Base-by-base conservation (phyloP, 768 basidiomycete genomes). In the Wakefieldia striispora region DNA sequence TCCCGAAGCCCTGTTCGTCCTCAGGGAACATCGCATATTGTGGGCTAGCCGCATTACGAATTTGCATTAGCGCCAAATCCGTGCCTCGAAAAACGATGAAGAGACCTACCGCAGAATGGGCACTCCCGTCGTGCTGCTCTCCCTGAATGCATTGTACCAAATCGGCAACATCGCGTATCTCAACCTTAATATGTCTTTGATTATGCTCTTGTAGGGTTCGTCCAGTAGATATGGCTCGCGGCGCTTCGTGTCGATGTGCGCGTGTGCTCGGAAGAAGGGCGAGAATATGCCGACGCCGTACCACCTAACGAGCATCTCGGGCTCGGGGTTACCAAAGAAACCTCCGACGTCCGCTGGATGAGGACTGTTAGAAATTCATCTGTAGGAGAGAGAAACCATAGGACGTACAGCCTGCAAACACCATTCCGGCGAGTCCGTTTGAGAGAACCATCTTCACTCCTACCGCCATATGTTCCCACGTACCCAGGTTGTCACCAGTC, bases 251-350 rank as follows among this genome's bases (percentile, higher is more conserved):
- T 99, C 95, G 60, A 97, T 86, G 67, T 97, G 95, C 11, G 95
- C 95, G 68, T 99, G 97, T 2, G 95, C 97, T 50, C 97, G 83
- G 86, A 98, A 95, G 83, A 99, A 99, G 6, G 97, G 95, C 45
- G 86, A 85, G 70, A 98, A 95, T 1, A 84, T 82, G 21, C 97
- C 97, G 43, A 95, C 89, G 72, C 90, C 92, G 59, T 99, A 98
- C 95, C 95, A 99, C 41, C 97, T 79, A 9, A 94, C 86, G 29
- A 99, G 82, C 84, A 98, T 92, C 62, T 98, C 97, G 0, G 88
- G 79, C 39, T 87, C 83, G 0, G 97, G 95, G 68, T 98, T 95
- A 16, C 95, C 95, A 63, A 98, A 98, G 84, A 98, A 99, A 14
- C 97, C 97, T 17, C 97, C 95, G 45, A 98, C 94, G 61, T 99